Conservation (phyloP, 441 rosid species). For the Hypseocharis bilobata region DNA sequence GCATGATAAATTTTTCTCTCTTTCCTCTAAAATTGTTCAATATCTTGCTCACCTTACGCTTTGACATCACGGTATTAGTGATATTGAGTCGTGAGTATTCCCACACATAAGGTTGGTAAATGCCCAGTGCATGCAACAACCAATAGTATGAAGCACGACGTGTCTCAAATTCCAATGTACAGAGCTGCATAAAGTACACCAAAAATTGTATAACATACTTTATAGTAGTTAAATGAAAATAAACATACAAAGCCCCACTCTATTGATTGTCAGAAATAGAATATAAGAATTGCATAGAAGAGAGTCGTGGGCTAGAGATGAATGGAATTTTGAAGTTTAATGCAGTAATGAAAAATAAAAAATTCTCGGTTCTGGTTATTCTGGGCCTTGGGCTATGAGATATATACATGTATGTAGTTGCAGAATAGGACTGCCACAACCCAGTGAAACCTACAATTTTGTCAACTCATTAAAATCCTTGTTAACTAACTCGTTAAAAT, state of each 20-base stretch:
- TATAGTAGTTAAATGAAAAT: background rate
- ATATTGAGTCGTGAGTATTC: constrained; percentile 85
- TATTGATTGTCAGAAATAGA: background rate
- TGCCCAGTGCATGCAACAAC: constrained; percentile 55
- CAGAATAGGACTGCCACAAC: background rate
- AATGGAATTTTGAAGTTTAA: background rate
- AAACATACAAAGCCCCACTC: background rate
- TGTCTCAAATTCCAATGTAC: constrained; percentile 87
- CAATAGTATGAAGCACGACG: constrained; percentile 57
- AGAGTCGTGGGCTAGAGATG: background rate
- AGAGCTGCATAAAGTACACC: constrained; percentile 44
- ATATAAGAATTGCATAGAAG: background rate
- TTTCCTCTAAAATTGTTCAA: constrained; percentile 3
- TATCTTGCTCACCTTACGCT: constrained; percentile 63
- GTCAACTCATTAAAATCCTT: too few species aligned
- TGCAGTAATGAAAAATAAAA: background rate
- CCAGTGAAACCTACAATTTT: background rate
- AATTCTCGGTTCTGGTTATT: too few species aligned
- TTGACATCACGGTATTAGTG: constrained; percentile 89
- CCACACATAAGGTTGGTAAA: constrained; percentile 89
- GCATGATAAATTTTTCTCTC: constrained; percentile 9
- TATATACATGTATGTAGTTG: background rate
- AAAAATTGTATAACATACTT: background rate
- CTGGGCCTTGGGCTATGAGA: background rate
- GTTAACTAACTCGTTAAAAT: background rate